Evolutionary conservation across 148 eudicot species (phyloP), one percentile per base, ranked within the genome.

Genomic region (Rhododendron simsii): DNA sequence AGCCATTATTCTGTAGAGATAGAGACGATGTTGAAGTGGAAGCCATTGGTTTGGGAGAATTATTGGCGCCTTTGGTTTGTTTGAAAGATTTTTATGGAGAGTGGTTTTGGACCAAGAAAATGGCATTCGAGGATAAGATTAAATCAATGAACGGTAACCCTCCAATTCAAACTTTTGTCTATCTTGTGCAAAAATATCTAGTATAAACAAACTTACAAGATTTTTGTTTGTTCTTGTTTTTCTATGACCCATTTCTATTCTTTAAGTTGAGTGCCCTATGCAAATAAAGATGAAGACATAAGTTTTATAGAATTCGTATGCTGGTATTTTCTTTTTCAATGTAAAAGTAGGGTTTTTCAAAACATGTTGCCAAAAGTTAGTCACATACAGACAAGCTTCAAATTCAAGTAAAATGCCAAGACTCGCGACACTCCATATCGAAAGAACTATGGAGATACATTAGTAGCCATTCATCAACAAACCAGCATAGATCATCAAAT

Each of bases 21-120:
- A 78, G 86, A 59, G 93, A 83, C 28, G 88, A 73, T 65, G 86
- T 57, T 85, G 91, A 81, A 71, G 89, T 86, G 87, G 88, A 89
- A 85, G 89, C 86, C 89, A 88, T 82, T 78, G 47, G 39, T 63
- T 63, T 28, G 23, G 71, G 16, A 39, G 48, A 28, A 5, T 13
- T 71, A 2, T 81, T 85, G 82, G 81, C 44, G 50, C 83, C 63
- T 41, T 23, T 14, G 33, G 23, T 44, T 33, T 50, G 85, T 61
- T 81, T 82, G 51, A 50, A 88, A 44, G 84, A 6, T 80, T 67
- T 53, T 37, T 18, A 13, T 15, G 71, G 2, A 77, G 84, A n/a
- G 84, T 39, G 53, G 79, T 78, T 50, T 79, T 63, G 71, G 61
- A 78, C 86, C 83, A 87, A 78, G 55, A 26, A 79, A 4, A 51